Evolutionary conservation across 345 rosid species (phyloP).

Genomic region (Gossypium bickii): DNA sequence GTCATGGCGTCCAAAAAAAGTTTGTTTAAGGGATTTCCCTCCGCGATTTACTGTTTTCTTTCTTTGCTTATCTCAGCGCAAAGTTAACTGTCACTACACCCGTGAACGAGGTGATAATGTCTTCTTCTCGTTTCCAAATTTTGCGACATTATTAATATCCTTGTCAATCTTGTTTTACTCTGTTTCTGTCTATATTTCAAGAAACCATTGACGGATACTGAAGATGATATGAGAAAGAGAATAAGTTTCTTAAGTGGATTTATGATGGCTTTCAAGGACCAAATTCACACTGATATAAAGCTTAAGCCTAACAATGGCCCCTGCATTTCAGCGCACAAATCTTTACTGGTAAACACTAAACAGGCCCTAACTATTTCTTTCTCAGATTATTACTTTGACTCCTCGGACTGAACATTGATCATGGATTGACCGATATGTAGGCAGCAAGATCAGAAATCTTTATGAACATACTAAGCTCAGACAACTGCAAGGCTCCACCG

Average conservation of each 20-base stretch:
- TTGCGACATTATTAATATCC: neutral
- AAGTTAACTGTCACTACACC: neutral
- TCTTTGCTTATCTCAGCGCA: neutral
- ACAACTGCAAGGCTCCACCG: conserved; percentile 57
- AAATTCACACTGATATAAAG: conserved; percentile 40
- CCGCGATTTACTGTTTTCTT: neutral
- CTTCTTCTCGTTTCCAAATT: neutral
- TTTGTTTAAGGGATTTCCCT: neutral
- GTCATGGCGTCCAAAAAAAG: neutral
- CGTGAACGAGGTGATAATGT: neutral
- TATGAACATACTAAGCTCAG: conserved; percentile 65
- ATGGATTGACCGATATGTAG: conserved; percentile 23
- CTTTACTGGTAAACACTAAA: conserved; percentile 34
- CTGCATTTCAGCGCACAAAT: conserved; percentile 43
- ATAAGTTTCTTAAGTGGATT: conserved; percentile 36
- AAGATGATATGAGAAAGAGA: conserved; percentile 35
- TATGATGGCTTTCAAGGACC: conserved; percentile 27
- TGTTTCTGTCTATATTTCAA: neutral
- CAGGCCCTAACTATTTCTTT: neutral
- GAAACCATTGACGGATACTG: conserved; percentile 24
- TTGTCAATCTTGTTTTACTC: neutral
- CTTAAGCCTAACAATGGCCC: conserved; percentile 42
- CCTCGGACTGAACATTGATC: neutral
- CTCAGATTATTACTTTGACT: neutral
- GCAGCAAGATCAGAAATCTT: conserved; percentile 84